phyloP scores from a whole-genome alignment of 164 flowering plant species.

The Malania oleifera region DNA sequence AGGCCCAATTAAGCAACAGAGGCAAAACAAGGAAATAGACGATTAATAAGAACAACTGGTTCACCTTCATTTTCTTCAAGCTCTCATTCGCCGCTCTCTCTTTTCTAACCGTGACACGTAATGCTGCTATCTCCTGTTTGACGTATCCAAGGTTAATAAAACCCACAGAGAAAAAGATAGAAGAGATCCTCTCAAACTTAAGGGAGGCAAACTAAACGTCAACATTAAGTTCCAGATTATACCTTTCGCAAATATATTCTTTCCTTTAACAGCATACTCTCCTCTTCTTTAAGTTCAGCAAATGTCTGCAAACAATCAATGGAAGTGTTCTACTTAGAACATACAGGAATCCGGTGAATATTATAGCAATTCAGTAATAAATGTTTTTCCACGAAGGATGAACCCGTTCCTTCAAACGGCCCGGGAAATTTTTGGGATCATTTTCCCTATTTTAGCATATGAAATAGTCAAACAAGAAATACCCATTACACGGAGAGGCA shows the following conservation, averaged over 20 bases:
- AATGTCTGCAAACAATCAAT: slow-evolving; percentile 31
- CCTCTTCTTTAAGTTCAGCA: slow-evolving; percentile 54
- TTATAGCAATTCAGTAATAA: not conserved
- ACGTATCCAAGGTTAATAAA: not conserved
- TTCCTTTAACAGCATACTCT: slow-evolving; percentile 40
- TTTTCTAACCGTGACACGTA: slow-evolving; percentile 25
- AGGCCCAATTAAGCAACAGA: not conserved
- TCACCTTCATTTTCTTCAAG: slow-evolving; percentile 59
- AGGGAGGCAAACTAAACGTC: not conserved
- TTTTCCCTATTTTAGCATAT: too few species aligned
- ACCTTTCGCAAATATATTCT: slow-evolving; percentile 42
- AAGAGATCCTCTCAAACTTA: not conserved
- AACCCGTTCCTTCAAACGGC: too few species aligned
- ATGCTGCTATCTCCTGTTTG: slow-evolving; percentile 36
- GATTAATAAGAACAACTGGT: not conserved
- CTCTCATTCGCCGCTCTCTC: slow-evolving; percentile 33
- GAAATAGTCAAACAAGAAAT: not conserved
- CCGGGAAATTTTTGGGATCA: too few species aligned
- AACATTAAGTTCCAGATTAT: not conserved
- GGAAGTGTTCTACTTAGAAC: not conserved
- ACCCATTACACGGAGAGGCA: not conserved
- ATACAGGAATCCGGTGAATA: not conserved
- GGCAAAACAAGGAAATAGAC: not conserved
- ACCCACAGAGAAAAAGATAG: not conserved
- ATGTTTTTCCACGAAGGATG: not conserved